phyloP scores from a whole-genome alignment of 768 basidiomycete genomes.

The Erythrobasidium yunnanense region DNA sequence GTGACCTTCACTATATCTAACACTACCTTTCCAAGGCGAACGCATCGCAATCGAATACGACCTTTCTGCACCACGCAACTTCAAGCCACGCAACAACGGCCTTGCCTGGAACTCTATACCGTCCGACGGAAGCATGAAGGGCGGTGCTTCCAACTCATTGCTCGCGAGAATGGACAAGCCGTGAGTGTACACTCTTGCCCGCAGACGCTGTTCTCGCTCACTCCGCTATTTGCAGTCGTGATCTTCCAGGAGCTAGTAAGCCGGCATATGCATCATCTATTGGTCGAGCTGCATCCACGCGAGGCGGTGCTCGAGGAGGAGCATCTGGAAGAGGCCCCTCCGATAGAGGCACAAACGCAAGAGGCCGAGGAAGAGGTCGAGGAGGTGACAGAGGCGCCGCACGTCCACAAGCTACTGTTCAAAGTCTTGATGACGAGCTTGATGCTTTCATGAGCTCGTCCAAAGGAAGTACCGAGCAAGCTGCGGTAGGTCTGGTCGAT shows the following conservation, averaged over 20 bases:
- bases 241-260: conserved; percentile 9
- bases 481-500: background rate
- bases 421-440: conserved; percentile 36
- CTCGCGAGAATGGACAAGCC: background rate
- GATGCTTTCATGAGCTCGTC: conserved; percentile 38
- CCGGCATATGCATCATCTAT: background rate
- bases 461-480: background rate
- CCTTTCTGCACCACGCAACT: background rate
- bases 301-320: background rate
- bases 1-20: no score
- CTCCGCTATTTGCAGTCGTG: background rate
- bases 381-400: conserved; percentile 4
- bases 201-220: background rate
- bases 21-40: conserved; percentile 27
- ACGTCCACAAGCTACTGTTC: conserved; percentile 32
- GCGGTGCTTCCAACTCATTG: background rate
- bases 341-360: background rate
- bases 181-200: background rate
- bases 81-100: background rate
- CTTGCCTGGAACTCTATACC: background rate
- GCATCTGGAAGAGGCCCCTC: background rate
- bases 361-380: background rate
- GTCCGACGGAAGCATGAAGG: background rate
- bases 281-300: background rate
- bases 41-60: conserved; percentile 34